Conservation (phyloP, 805 yeast genomes). For the Lachancea sp. region DNA sequence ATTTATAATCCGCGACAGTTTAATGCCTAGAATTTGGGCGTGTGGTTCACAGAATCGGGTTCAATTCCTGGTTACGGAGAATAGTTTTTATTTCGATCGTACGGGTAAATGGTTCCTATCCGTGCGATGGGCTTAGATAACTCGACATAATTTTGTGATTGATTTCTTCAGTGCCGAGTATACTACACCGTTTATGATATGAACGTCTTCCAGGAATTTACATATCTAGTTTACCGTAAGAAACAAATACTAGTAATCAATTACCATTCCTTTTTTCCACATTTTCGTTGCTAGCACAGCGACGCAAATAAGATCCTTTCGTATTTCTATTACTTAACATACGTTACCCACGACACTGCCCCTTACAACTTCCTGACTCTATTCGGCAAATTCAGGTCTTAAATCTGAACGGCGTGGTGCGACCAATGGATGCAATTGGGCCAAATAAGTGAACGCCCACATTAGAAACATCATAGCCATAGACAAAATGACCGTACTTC, state of each 20-base stretch:
- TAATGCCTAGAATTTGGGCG: conserved; percentile 18
- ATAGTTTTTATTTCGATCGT: conserved; percentile 4
- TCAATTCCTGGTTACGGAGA: conserved; percentile 27
- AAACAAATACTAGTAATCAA: too few species aligned
- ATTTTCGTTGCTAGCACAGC: too few species aligned
- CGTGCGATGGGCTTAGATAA: too few species aligned
- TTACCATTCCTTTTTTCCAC: too few species aligned
- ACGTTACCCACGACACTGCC: conserved; percentile 1
- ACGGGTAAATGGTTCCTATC: too few species aligned
- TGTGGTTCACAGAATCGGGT: conserved; percentile 26
- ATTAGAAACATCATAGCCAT: conserved; percentile 73
- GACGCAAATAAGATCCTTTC: too few species aligned
- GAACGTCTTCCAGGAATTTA: too few species aligned
- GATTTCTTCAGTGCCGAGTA: too few species aligned
- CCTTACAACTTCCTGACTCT: background rate
- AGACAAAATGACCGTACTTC: conserved; percentile 62
- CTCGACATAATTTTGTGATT: too few species aligned
- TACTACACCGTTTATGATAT: too few species aligned
- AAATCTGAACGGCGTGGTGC: conserved; percentile 85
- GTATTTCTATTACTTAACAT: background rate
- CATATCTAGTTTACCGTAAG: too few species aligned
- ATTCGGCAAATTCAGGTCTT: conserved; percentile 61
- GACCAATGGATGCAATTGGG: conserved; percentile 84
- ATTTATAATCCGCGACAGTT: conserved; percentile 11
- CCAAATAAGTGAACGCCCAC: conserved; percentile 90